Percentiles rank a stretch among this genome's conserved stretches.
Evolutionary conservation across 75 land plant species (phyloP).

Genomic region (Selaginella tamariscina): DNA sequence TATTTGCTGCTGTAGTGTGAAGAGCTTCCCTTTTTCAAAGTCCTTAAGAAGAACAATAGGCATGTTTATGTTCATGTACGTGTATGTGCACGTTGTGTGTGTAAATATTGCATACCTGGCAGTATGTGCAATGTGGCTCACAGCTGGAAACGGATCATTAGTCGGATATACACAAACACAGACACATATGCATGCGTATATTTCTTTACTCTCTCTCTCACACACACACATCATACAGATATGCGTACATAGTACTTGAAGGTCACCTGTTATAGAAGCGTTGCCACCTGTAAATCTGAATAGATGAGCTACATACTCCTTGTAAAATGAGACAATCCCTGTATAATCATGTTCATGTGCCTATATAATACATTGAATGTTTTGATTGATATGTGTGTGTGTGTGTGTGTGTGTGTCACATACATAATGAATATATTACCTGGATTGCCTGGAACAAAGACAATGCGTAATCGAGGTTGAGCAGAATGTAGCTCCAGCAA

Average conservation of each 20-base stretch:
- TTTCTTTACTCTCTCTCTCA: no score
- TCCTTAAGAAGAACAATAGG: background rate
- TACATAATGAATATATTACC: no score
- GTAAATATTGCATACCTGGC: no score
- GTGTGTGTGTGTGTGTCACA: no score
- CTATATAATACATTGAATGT: no score
- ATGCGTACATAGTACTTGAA: background rate
- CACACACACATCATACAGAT: no score
- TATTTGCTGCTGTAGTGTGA: background rate
- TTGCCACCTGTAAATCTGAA: background rate
- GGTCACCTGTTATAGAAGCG: background rate
- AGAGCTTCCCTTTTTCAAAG: background rate
- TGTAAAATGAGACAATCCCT: background rate
- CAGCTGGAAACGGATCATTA: background rate
- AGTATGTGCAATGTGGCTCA: background rate
- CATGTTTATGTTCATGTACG: no score
- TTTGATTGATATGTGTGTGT: no score
- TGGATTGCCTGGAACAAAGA: background rate
- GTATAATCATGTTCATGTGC: no score
- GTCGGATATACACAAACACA: no score
- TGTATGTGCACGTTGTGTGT: no score
- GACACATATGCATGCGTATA: no score
- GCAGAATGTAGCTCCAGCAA: background rate
- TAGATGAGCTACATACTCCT: background rate
- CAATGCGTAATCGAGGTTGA: background rate